These are phyloP conservation scores for Dacryopinax spathularia DNA, from an alignment of 768 basidiomycete genomes.

Conservation along the genomic window DNA sequence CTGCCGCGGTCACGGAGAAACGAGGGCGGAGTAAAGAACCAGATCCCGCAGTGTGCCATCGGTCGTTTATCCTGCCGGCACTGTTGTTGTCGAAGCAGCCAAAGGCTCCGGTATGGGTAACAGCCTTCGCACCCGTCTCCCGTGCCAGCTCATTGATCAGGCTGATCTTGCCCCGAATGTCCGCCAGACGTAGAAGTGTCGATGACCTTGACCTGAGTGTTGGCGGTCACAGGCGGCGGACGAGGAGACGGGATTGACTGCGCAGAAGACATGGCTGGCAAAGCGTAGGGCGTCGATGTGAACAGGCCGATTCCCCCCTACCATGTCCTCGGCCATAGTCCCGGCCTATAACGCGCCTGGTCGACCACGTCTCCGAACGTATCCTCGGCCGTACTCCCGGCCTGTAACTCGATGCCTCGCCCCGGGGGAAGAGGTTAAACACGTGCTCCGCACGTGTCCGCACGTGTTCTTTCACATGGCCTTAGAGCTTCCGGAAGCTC, in stretches of 20 bases:
- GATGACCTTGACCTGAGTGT: constrained; percentile 30
- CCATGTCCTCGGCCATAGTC: too few relatives aligned
- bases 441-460: too few relatives aligned
- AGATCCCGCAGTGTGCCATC: constrained; percentile 83
- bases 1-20: constrained; percentile 65
- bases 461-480: too few relatives aligned
- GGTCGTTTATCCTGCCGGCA: constrained; percentile 82
- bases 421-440: too few relatives aligned
- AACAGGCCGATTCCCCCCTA: background rate
- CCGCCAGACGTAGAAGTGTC: constrained; percentile 91
- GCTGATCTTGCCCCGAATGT: constrained; percentile 77
- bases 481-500: too few relatives aligned
- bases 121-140: constrained; percentile 76
- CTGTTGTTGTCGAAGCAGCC: constrained; percentile 85
- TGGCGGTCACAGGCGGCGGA: background rate
- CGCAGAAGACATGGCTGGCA: background rate
- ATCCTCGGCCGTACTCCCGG: too few relatives aligned
- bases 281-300: background rate
- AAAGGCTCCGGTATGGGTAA: constrained; percentile 98
- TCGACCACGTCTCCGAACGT: too few relatives aligned
- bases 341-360: too few relatives aligned
- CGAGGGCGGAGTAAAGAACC: constrained; percentile 89
- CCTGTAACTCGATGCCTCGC: too few relatives aligned
- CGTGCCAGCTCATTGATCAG: constrained; percentile 80
- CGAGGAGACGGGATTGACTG: constrained; percentile 3